phyloP scores from a whole-genome alignment of 2,329 filamentous ascomycete genomes.

The Aspergillus awamori region DNA sequence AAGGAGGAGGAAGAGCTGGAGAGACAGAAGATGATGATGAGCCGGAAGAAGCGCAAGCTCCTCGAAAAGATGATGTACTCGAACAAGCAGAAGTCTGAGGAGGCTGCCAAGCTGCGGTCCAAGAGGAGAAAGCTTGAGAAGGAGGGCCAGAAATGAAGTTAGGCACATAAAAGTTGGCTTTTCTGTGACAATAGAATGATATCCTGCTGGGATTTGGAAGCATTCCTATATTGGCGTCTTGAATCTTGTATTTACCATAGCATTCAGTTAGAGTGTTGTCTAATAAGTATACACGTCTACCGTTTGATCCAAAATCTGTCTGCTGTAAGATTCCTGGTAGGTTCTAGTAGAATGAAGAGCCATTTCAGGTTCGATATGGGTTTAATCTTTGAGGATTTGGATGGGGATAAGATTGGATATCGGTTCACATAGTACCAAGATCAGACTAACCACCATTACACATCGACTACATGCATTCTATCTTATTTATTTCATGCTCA shows the following conservation, averaged over 20 bases:
- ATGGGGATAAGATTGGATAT: too few relatives aligned
- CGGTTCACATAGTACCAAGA: too few relatives aligned
- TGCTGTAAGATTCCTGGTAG: not conserved
- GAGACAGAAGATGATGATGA: conserved; percentile 96
- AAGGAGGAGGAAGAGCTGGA: conserved; percentile 85
- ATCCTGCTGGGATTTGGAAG: conserved; percentile 26
- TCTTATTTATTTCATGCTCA: not conserved
- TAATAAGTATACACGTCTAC: conserved; percentile 6
- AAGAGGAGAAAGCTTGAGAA: conserved; percentile 88
- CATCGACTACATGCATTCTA: not conserved
- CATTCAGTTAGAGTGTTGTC: conserved; percentile 8
- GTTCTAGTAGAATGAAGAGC: too few relatives aligned
- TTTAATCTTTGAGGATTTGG: too few relatives aligned
- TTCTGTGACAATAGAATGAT: conserved; percentile 27
- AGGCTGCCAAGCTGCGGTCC: conserved; percentile 80
- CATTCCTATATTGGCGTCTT: conserved; percentile 24
- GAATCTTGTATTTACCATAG: conserved; percentile 17
- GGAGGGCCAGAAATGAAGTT: conserved; percentile 32
- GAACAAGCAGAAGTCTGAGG: conserved; percentile 88
- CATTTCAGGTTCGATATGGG: too few relatives aligned
- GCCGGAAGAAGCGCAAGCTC: conserved; percentile 95
- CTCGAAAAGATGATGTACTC: conserved; percentile 97
- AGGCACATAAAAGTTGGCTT: conserved; percentile 27
- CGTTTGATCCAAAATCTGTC: not conserved
- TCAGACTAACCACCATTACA: too few relatives aligned